phyloP scores from a whole-genome alignment of 2,329 filamentous ascomycete genomes.

The Didymella keratinophila region DNA sequence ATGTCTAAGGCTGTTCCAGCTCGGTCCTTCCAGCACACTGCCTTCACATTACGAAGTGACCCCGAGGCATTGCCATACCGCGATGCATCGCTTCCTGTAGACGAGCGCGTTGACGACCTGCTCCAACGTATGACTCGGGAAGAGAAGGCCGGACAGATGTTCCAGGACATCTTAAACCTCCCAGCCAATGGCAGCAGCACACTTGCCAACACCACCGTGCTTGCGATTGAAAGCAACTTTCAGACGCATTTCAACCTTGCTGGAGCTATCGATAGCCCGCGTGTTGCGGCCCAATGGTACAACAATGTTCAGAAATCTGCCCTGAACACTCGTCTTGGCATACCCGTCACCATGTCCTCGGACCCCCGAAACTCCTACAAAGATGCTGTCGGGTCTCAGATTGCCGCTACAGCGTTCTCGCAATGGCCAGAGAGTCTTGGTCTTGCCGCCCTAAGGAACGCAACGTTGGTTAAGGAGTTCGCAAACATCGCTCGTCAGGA shows the following conservation, averaged over 20 bases:
- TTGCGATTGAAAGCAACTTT: constrained; percentile 46
- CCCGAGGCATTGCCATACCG: constrained; percentile 41
- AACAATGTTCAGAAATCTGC: constrained; percentile 55
- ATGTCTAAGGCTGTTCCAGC: constrained; percentile 13
- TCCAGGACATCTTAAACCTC: constrained; percentile 51
- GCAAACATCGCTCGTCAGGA: constrained; percentile 61
- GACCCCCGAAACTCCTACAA: constrained; percentile 59
- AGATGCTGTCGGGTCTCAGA: constrained; percentile 55
- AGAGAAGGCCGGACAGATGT: constrained; percentile 60
- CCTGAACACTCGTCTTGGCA: constrained; percentile 57
- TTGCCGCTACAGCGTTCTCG: constrained; percentile 56
- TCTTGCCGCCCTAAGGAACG: constrained; percentile 58
- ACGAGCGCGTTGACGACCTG: constrained; percentile 59
- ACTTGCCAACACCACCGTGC: constrained; percentile 43
- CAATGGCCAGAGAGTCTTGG: constrained; percentile 63
- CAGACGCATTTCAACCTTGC: constrained; percentile 60
- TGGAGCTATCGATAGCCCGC: constrained; percentile 54
- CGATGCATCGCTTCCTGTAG: constrained; percentile 52
- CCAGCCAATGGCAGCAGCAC: constrained; percentile 44
- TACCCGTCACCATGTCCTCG: constrained; percentile 59
- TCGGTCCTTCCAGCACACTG: constrained; percentile 8
- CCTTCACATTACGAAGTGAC: constrained; percentile 13
- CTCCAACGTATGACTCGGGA: constrained; percentile 56
- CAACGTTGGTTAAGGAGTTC: constrained; percentile 56
- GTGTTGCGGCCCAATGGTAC: constrained; percentile 50